A percentile compares a stretch with the other conserved stretches of the same genome.
phyloP scores from a whole-genome alignment of 106 monocot species.

The Dendrobium nobile region DNA sequence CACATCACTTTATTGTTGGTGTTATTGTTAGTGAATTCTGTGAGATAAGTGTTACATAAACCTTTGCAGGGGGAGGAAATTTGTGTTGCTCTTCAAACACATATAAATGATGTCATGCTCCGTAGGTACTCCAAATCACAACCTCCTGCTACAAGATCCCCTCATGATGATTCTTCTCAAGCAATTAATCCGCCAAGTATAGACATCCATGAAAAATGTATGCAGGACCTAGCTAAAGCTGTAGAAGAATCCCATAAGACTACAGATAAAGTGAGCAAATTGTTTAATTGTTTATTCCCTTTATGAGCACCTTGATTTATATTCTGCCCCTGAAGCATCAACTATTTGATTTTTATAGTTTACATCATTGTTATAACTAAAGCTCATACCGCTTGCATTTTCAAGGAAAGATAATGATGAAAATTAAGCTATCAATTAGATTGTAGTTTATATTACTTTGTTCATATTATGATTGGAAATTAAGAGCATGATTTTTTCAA shows the following conservation, averaged over 20 bases:
- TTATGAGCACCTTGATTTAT: background rate
- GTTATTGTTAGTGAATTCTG: constrained; percentile 4
- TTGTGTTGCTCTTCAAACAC: constrained; percentile 99
- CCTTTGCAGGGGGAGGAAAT: constrained; percentile 88
- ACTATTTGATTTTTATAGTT: background rate
- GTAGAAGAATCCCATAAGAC: constrained; percentile 86
- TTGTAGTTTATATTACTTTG: background rate
- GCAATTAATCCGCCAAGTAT: constrained; percentile 35
- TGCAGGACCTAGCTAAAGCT: constrained; percentile 60
- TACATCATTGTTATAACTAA: background rate
- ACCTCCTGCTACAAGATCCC: constrained; percentile 37
- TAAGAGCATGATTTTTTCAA: background rate
- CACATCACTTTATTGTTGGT: background rate
- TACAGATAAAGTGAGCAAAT: constrained; percentile 55
- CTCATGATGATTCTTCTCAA: constrained; percentile 57
- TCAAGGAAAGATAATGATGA: background rate
- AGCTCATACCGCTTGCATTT: background rate
- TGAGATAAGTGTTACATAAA: constrained; percentile 5
- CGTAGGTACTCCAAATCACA: constrained; percentile 89
- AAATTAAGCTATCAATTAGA: background rate
- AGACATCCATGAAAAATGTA: constrained; percentile 61
- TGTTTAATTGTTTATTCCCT: background rate
- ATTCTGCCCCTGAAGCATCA: background rate
- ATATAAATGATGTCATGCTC: constrained; percentile 99
- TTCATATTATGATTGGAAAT: background rate